Evolutionary conservation across 2,329 filamentous ascomycete genomes (phyloP).

Genomic region (Rasamsonia emersonii): DNA sequence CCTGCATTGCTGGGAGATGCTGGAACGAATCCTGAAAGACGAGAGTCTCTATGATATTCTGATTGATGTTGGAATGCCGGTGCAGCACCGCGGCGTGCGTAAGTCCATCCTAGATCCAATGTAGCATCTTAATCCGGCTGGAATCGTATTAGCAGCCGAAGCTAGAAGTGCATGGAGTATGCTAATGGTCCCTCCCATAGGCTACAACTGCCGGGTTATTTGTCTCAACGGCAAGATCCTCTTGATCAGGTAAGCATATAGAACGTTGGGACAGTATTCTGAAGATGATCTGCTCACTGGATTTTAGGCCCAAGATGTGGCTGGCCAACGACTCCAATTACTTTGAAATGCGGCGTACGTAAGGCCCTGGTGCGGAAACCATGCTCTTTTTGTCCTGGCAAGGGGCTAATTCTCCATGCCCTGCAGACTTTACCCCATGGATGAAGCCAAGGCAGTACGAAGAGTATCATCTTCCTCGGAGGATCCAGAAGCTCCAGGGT

Average conservation of each 20-base stretch:
- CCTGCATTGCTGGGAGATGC: constrained; percentile 52
- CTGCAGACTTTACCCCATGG: constrained; percentile 52
- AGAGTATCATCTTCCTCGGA: constrained; percentile 53
- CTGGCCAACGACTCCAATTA: constrained; percentile 61
- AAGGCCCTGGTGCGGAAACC: neutral
- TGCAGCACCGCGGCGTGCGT: constrained; percentile 48
- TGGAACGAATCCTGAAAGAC: constrained; percentile 51
- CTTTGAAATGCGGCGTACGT: constrained; percentile 15
- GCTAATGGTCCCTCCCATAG: too few species aligned
- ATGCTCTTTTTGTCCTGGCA: neutral
- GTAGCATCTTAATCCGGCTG: neutral
- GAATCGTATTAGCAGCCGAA: neutral
- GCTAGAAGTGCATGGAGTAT: too few species aligned
- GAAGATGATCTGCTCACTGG: too few species aligned
- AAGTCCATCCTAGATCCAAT: too few species aligned
- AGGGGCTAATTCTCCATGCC: neutral
- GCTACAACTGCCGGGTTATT: constrained; percentile 44
- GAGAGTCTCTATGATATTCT: constrained; percentile 47
- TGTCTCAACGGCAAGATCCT: constrained; percentile 57
- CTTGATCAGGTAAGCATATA: constrained; percentile 43
- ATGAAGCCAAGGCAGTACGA: constrained; percentile 45
- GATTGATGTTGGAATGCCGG: constrained; percentile 7
- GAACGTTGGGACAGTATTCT: too few species aligned
- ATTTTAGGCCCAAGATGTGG: constrained; percentile 56
- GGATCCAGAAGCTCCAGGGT: constrained; percentile 48